Evolutionary conservation across 176 grass and related monocot species (phyloP), one percentile per base, ranked within the genome.

Genomic region (Hordeum marinum): DNA sequence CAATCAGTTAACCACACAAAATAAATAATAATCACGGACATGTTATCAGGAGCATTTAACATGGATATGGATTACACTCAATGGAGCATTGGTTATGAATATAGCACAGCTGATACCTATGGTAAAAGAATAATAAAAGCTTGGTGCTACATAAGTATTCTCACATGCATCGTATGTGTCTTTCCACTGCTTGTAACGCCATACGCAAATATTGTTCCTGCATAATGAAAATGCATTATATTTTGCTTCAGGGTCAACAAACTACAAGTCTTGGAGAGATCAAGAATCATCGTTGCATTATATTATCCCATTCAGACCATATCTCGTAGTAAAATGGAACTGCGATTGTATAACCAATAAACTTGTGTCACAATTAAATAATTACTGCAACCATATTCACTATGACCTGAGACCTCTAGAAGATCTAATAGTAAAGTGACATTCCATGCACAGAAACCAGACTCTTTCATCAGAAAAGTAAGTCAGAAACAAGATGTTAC

Each of bases 121-220:
- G 26, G 15, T 8, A 84, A 48, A 61, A n/a, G 4, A 57, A 32
- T 68, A 57, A 21, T 58, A 42, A 80, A 89, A 76, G 25, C 1
- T 68, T 67, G 6, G 80, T 21, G 60, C 17, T 74, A 66, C 85
- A 68, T 64, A 83, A 79, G 41, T 87, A 14, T 34, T 26, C 91
- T 99, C 78, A 99, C 97, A 92, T 99, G 97, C 97, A 99, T 99
- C 7, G 97, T 96, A 84, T 99, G 97, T 74, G 97, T 99, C 90
- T 99, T 99, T 72, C 97, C 97, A 81, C 97, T 99, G 82, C 97
- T 99, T 57, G 97, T 99, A 81, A 99, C 97, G 77, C 97, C 97
- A 78, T 99, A 99, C 78, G 97, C 97, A 92, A 96, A 99, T 86
- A 99, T 99, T 88, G 97, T 99, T 81, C 97, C 97, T 99, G 87